These are phyloP conservation scores for Diphasiastrum complanatum DNA, from an alignment of 83 land plant genomes.

Conservation along the genomic window DNA sequence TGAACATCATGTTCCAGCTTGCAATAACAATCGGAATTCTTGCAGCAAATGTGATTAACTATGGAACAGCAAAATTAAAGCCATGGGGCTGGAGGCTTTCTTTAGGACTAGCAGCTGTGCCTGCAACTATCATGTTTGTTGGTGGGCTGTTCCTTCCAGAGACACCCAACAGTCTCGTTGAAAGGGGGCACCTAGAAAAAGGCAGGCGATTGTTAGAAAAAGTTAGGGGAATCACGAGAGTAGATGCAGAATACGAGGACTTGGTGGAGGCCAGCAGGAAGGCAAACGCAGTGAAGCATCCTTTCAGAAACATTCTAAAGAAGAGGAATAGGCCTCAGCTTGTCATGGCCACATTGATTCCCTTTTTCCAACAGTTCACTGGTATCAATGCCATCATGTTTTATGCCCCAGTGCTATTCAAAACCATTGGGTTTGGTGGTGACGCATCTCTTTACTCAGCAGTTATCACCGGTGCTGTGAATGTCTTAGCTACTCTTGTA, in stretches of 20 bases:
- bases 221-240: slow-evolving; percentile 44
- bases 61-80: slow-evolving; percentile 42
- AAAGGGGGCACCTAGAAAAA: slow-evolving; percentile 42
- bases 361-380: slow-evolving; percentile 51
- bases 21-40: slow-evolving; percentile 57
- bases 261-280: slow-evolving; percentile 54
- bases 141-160: slow-evolving; percentile 51
- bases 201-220: slow-evolving; percentile 33
- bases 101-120: slow-evolving; percentile 56
- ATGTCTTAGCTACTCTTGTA: slow-evolving; percentile 37
- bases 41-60: slow-evolving; percentile 55
- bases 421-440: slow-evolving; percentile 53
- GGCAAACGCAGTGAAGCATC: slow-evolving; percentile 48
- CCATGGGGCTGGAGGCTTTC: slow-evolving; percentile 79
- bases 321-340: slow-evolving; percentile 54
- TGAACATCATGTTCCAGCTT: slow-evolving; percentile 67
- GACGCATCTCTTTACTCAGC: slow-evolving; percentile 63
- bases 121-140: slow-evolving; percentile 51
- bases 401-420: slow-evolving; percentile 66
- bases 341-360: slow-evolving; percentile 64
- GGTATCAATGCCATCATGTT: slow-evolving; percentile 66
- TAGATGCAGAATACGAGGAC: slow-evolving; percentile 49
- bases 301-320: slow-evolving; percentile 49
- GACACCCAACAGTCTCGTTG: slow-evolving; percentile 71
- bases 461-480: slow-evolving; percentile 60